Percentiles rank a stretch among this genome's conserved stretches.
Evolutionary conservation across 257 asterid genomes (phyloP).

Genomic region (Nicotiana sylvestris): DNA sequence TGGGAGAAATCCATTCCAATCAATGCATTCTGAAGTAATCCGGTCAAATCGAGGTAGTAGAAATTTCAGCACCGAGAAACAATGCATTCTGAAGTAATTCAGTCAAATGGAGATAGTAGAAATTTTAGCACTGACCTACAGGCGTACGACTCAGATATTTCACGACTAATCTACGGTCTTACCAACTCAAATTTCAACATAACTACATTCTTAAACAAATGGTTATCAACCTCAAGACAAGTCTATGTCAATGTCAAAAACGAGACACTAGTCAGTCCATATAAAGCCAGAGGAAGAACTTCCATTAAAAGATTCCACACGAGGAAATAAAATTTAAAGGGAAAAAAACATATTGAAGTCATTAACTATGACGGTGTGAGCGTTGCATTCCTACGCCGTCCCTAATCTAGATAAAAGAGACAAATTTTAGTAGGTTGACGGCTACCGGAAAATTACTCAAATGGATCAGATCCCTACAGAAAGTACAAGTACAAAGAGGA

Average conservation of each 20-base stretch:
- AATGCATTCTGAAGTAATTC: conserved; percentile 49
- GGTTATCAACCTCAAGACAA: not conserved
- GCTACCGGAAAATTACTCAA: not conserved
- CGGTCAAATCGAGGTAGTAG: conserved; percentile 11
- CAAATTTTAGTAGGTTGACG: not conserved
- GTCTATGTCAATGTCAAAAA: not conserved
- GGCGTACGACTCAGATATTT: not conserved
- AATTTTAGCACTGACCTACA: conserved; percentile 1
- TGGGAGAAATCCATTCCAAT: conserved; percentile 68
- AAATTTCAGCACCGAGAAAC: conserved; percentile 20
- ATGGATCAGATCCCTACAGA: not conserved
- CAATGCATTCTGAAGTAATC: conserved; percentile 51
- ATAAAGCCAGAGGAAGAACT: not conserved
- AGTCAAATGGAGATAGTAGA: conserved; percentile 14
- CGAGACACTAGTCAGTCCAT: not conserved
- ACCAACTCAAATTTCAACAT: not conserved
- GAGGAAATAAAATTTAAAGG: not conserved
- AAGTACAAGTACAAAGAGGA: conserved; percentile 4
- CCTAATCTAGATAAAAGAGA: not conserved
- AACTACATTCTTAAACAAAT: not conserved
- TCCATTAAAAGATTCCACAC: not conserved
- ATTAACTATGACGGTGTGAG: not conserved
- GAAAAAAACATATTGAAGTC: not conserved
- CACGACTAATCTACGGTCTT: not conserved
- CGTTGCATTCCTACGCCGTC: not conserved